These are phyloP conservation scores for Sugiyamaella floridensis DNA, from an alignment of 805 yeast genomes.

Conservation along the genomic window DNA sequence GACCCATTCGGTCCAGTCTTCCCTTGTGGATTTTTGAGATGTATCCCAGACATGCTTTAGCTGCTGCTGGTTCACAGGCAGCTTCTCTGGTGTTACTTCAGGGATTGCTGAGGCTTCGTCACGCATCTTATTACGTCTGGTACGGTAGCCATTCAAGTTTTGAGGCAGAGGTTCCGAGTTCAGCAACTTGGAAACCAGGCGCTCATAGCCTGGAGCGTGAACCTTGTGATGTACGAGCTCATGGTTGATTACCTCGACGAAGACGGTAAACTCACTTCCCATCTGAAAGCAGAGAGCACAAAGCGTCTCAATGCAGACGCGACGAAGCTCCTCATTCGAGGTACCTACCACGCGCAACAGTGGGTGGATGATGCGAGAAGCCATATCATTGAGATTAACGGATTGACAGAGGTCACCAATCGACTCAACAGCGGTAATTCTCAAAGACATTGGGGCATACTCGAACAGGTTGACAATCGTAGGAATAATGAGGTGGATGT, in stretches of 20 bases:
- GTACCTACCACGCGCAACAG: slow-evolving; percentile 57
- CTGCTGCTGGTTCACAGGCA: slow-evolving; percentile 59
- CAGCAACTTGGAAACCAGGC: slow-evolving; percentile 65
- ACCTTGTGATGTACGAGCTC: slow-evolving; percentile 51
- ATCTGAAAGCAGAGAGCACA: slow-evolving; percentile 68
- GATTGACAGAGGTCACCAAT: slow-evolving; percentile 72
- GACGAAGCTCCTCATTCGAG: slow-evolving; percentile 51
- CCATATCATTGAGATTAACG: slow-evolving; percentile 75
- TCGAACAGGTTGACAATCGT: slow-evolving; percentile 77
- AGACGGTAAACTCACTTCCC: slow-evolving; percentile 77
- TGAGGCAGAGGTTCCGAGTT: slow-evolving; percentile 85
- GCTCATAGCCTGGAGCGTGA: slow-evolving; percentile 71
- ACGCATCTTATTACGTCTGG: slow-evolving; percentile 42
- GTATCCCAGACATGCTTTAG: slow-evolving; percentile 89
- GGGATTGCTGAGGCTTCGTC: slow-evolving; percentile 57
- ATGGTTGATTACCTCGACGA: slow-evolving; percentile 73
- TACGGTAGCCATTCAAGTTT: slow-evolving; percentile 45
- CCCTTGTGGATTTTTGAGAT: slow-evolving; percentile 77
- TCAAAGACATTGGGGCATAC: slow-evolving; percentile 48
- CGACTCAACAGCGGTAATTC: slow-evolving; percentile 71
- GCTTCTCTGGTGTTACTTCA: slow-evolving; percentile 54
- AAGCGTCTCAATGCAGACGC: slow-evolving; percentile 68
- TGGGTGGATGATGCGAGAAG: slow-evolving; percentile 85
- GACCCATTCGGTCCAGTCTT: slow-evolving; percentile 98
- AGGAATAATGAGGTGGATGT: slow-evolving; percentile 80